Base-by-base conservation (phyloP, 257 asterid species). In the Paulownia fortunei region DNA sequence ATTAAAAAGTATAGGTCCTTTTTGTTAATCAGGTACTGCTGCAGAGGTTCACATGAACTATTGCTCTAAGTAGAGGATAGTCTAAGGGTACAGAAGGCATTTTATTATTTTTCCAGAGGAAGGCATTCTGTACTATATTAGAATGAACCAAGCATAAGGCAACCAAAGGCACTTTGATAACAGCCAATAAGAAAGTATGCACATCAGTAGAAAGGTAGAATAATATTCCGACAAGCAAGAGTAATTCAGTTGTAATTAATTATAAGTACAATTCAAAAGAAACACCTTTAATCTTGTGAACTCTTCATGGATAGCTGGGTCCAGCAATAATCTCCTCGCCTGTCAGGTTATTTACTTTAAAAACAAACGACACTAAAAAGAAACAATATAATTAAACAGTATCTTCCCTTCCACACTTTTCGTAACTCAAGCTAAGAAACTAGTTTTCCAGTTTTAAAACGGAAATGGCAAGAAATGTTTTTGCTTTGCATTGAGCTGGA, bases 291-390 rank as follows among this genome's bases (percentile, higher is more conserved):
- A 82, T 70, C 99, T 86, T 73, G 87, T 92, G 83, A 96, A 96
- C 82, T 96, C 99, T 82, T 96, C 99, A 81, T 96, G 97, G 79
- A 96, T 90, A 58, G 99, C 98, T 39, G 99, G 99, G 76, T 93
- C 99, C n/a, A 96, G 89, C 80, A 96, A 73, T 72, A 96, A 79
- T 76, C 87, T 89, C 88, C 93, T 88, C 24, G 98, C 99, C 97
- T 92, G 93, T 71, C 80, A 88, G 16, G 51, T 84, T 58, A 10
- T 82, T 52, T 26, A 44, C 70, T 63, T 39, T n/a, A 76, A 72
- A 32, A 51, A 65, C 23, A 11, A 54, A 21, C 39, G 42, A 24
- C 19, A 62, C 19, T 26, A 52, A 69, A 65, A 21, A 32, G 19
- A 15, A 49, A 12, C 4, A 49, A 49, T n/a, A n/a, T n/a, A 72